Base-by-base conservation (phyloP, 2,329 filamentous ascomycete genomes). In the Hypoxylon sp. region DNA sequence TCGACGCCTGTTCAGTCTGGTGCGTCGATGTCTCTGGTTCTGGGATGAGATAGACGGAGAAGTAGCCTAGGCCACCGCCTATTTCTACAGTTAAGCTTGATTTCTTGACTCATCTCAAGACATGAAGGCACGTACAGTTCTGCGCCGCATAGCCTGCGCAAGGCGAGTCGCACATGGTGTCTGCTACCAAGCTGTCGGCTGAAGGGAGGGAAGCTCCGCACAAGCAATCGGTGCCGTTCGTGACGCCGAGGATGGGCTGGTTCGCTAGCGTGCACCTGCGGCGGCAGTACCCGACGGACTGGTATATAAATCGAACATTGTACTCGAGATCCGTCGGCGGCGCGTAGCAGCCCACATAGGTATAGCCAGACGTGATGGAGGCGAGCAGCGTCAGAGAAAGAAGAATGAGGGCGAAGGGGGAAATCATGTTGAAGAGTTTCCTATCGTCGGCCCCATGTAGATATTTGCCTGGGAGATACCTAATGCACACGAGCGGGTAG, bases 191-290 rank as follows among this genome's bases (percentile, higher is more conserved):
- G 6, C 29, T 52, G 3, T 27, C 20, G 20, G 20, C 13, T 4
- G 59, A 51, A 20, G 64, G 65, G 4, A 55, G 13, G 7, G 18
- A 6, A 17, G 27, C 9, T 38, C 64, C 59, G 48, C 67, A 69
- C 3, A 67, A 50, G 43, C 67, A 69, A 13, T 49, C 38, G 10
- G 60, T 64, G 7, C 56, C 47, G 18, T 69, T 69, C 11, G 58
- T 53, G 13, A 66, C 20, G 7, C 45, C 64, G 1, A 57, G 13
- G 7, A 63, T 52, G 17, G 55, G 53, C 1, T 47, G 29, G 15
- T 48, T n/a, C 7, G 27, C 20, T n/a, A 3, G 3, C 3, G 1
- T 2, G 33, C 64, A 67, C 6, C 3, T 42, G 2, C 4, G 0
- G 11, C 7, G 8, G 15, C 66, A 67, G 2, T 24, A 10, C 11